phyloP scores from a whole-genome alignment of 2,329 filamentous ascomycete genomes.

The Tolypocladium paradoxum region DNA sequence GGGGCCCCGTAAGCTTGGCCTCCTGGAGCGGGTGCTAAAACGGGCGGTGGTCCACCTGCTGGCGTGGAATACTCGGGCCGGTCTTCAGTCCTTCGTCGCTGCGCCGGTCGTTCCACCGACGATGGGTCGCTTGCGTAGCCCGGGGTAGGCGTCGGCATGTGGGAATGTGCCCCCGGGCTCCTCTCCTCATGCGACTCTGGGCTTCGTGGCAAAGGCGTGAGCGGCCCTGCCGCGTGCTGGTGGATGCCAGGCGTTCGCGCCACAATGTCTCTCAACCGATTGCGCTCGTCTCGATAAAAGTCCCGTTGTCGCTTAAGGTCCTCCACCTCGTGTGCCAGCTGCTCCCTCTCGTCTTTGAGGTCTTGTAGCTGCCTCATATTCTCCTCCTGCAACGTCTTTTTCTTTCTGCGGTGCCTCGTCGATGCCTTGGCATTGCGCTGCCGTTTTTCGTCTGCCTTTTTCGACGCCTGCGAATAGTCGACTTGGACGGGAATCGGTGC shows the following conservation, averaged over 20 bases:
- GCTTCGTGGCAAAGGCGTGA: conserved; percentile 34
- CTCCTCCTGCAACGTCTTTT: conserved; percentile 73
- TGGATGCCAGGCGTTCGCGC: conserved; percentile 46
- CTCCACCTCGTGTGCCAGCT: conserved; percentile 45
- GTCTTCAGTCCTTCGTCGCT: conserved; percentile 37
- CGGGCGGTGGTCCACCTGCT: conserved; percentile 19
- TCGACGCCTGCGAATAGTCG: conserved; percentile 72
- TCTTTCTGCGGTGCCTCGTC: conserved; percentile 67
- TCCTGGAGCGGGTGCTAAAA: conserved; percentile 29
- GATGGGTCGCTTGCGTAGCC: conserved; percentile 30
- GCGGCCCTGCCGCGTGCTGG: conserved; percentile 39
- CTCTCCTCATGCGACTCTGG: conserved; percentile 25
- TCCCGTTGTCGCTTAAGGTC: conserved; percentile 53
- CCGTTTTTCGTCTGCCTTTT: conserved; percentile 74
- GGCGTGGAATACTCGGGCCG: conserved; percentile 30
- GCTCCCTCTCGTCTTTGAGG: conserved; percentile 56
- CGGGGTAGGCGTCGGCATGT: conserved; percentile 16
- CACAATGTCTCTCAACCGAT: conserved; percentile 59
- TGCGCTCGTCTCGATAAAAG: conserved; percentile 62
- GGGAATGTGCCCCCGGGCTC: conserved; percentile 21
- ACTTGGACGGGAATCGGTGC: conserved; percentile 50
- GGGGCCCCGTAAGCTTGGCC: conserved; percentile 24
- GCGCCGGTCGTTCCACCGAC: conserved; percentile 33
- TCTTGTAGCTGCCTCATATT: conserved; percentile 58
- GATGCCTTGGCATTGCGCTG: conserved; percentile 79